Evolutionary conservation across 1,284 basidiomycete genomes (phyloP).

Genomic region (Coniferiporia sulphurascens): DNA sequence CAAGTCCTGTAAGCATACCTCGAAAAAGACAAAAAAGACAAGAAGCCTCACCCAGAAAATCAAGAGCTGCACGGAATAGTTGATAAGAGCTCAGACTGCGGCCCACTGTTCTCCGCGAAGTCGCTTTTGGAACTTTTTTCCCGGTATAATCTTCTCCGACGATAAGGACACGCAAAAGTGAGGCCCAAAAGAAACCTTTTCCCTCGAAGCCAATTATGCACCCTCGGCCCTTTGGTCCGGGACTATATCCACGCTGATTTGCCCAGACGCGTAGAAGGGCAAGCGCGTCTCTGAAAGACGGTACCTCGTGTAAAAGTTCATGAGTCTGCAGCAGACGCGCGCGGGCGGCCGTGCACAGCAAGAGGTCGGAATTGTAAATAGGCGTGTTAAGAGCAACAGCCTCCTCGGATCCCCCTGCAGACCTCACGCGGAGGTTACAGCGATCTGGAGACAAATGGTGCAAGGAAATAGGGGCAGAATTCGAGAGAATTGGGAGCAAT

Average conservation of each 20-base stretch:
- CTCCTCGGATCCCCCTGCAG: slow-evolving; percentile 22
- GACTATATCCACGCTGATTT: slow-evolving; percentile 77
- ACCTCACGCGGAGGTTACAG: slow-evolving; percentile 57
- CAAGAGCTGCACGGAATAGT: slow-evolving; percentile 75
- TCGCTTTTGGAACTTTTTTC: slow-evolving; percentile 28
- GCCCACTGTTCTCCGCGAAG: slow-evolving; percentile 54
- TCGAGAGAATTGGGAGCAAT: slow-evolving; percentile 66
- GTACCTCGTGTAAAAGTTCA: slow-evolving; percentile 52
- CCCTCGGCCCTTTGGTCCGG: slow-evolving; percentile 29
- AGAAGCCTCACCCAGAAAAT: slow-evolving; percentile 60
- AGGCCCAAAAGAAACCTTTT: slow-evolving; percentile 65
- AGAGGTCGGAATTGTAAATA: slow-evolving; percentile 75
- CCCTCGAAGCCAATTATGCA: slow-evolving; percentile 67
- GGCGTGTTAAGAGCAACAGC: slow-evolving; percentile 44
- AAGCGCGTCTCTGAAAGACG: slow-evolving; percentile 73
- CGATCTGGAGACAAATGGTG: slow-evolving; percentile 73
- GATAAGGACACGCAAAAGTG: slow-evolving; percentile 67
- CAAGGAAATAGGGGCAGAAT: slow-evolving; percentile 55
- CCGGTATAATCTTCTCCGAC: slow-evolving; percentile 55
- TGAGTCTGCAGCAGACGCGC: slow-evolving; percentile 69
- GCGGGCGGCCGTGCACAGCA: slow-evolving; percentile 63
- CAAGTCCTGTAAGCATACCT: not conserved
- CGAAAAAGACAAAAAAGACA: not conserved
- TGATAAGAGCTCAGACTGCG: slow-evolving; percentile 83
- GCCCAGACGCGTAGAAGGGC: slow-evolving; percentile 88